Percentiles rank a stretch among this genome's conserved stretches.
Conservation (phyloP, 225 moss, liverwort and hornwort species). For the Thuidium tamariscinum region DNA sequence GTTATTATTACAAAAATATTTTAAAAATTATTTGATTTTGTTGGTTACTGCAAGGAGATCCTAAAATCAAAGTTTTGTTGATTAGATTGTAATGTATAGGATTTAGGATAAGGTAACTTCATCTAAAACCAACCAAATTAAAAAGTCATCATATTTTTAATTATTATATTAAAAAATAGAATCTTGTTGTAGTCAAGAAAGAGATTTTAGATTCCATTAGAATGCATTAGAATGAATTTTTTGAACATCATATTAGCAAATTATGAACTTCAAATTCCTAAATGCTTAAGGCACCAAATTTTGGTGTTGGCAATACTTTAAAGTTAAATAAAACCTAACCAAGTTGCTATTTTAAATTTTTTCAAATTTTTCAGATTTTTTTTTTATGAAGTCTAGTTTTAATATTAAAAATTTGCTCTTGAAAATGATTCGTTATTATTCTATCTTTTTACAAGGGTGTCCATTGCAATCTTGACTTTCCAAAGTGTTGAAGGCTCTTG, state of each 20-base stretch:
- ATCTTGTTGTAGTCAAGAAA: background rate
- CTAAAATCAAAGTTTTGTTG: accelerated
- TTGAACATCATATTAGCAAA: background rate
- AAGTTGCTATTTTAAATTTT: too few relatives aligned
- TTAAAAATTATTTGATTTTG: accelerated
- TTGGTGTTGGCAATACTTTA: too few relatives aligned
- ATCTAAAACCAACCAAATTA: background rate
- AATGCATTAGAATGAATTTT: background rate
- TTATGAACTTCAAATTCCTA: background rate
- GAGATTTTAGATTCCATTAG: accelerated
- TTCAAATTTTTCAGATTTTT: too few relatives aligned
- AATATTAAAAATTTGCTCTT: too few relatives aligned
- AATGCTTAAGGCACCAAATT: too few relatives aligned
- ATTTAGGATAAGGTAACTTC: background rate
- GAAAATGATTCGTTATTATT: too few relatives aligned
- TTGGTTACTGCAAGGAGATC: background rate
- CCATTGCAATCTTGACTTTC: too few relatives aligned
- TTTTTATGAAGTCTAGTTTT: too few relatives aligned
- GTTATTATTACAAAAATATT: background rate
- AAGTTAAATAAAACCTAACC: too few relatives aligned
- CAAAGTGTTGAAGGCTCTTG: too few relatives aligned
- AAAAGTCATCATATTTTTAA: accelerated
- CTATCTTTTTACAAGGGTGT: too few relatives aligned
- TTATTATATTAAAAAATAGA: background rate
- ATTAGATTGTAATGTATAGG: background rate